phyloP scores from a whole-genome alignment of 2,329 filamentous ascomycete species.

The Penicillium sp. region DNA sequence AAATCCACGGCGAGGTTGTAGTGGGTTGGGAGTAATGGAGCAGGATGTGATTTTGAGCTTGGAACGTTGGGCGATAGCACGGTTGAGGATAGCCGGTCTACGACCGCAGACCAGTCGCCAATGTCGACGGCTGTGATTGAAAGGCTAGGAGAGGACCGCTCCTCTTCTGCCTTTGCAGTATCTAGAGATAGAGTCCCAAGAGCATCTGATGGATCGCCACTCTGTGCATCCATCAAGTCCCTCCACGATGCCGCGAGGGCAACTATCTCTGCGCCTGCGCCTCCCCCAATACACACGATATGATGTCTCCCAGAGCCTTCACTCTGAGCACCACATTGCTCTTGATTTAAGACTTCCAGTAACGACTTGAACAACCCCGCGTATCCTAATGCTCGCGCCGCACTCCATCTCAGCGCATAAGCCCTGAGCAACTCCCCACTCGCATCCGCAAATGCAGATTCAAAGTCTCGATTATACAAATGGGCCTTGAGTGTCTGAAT shows the following conservation, averaged over 20 bases:
- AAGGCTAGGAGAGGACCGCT: slow-evolving; percentile 22
- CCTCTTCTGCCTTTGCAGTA: neutral
- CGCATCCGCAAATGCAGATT: slow-evolving; percentile 70
- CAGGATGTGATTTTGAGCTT: slow-evolving; percentile 32
- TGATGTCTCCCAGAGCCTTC: slow-evolving; percentile 25
- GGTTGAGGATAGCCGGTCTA: slow-evolving; percentile 61
- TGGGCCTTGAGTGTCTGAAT: slow-evolving; percentile 86
- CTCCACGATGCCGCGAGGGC: slow-evolving; percentile 62
- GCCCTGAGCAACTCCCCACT: slow-evolving; percentile 72
- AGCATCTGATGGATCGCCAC: slow-evolving; percentile 10
- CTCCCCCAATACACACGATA: slow-evolving; percentile 66
- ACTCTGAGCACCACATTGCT: neutral
- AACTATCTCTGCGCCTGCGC: slow-evolving; percentile 70
- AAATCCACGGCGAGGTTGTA: slow-evolving; percentile 46
- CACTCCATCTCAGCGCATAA: slow-evolving; percentile 91
- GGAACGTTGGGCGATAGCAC: slow-evolving; percentile 51
- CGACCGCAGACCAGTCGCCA: slow-evolving; percentile 74
- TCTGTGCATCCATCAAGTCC: slow-evolving; percentile 32
- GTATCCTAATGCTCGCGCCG: slow-evolving; percentile 82
- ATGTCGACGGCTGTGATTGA: slow-evolving; percentile 76
- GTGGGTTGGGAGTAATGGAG: slow-evolving; percentile 32
- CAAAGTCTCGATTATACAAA: slow-evolving; percentile 85
- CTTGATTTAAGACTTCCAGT: slow-evolving; percentile 30
- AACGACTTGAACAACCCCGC: slow-evolving; percentile 59
- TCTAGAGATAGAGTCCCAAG: slow-evolving; percentile 19